Percentiles rank a stretch among this genome's conserved stretches.
These are phyloP conservation scores for Termitomyces sp. DNA, from an alignment of 768 basidiomycete species.

Conservation along the genomic window DNA sequence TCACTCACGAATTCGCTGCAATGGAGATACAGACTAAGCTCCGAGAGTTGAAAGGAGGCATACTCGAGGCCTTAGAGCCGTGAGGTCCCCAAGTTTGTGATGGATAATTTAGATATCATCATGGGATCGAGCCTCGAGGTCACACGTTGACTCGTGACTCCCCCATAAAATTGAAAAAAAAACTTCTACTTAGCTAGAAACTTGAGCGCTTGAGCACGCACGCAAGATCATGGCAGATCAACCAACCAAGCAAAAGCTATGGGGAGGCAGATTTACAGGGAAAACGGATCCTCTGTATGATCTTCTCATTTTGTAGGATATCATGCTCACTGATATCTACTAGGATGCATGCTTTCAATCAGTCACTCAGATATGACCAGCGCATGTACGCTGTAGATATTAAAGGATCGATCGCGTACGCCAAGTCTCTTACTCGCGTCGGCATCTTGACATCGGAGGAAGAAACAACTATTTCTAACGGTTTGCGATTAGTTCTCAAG, in stretches of 20 bases:
- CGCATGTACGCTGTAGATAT: slow-evolving; percentile 93
- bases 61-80: too few species aligned
- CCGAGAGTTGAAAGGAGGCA: not conserved
- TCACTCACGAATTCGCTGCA: slow-evolving; percentile 58
- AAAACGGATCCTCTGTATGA: slow-evolving; percentile 83
- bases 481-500: slow-evolving; percentile 67
- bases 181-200: too few species aligned
- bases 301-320: not conserved
- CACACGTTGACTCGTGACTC: not conserved
- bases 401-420: slow-evolving; percentile 92
- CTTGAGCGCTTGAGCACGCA: too few species aligned
- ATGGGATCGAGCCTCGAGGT: too few species aligned
- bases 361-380: slow-evolving; percentile 92
- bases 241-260: slow-evolving; percentile 67
- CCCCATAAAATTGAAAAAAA: too few species aligned
- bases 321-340: slow-evolving; percentile 6
- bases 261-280: slow-evolving; percentile 88
- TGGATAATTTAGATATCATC: too few species aligned
- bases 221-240: slow-evolving; percentile 28
- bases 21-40: slow-evolving; percentile 46
- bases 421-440: slow-evolving; percentile 77
- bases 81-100: too few species aligned
- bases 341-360: slow-evolving; percentile 98
- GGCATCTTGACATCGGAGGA: slow-evolving; percentile 83
- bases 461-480: slow-evolving; percentile 65